A percentile compares a stretch with the other conserved stretches of the same genome.
Conservation (phyloP, 805 yeast genomes). For the Candida michaelii region DNA sequence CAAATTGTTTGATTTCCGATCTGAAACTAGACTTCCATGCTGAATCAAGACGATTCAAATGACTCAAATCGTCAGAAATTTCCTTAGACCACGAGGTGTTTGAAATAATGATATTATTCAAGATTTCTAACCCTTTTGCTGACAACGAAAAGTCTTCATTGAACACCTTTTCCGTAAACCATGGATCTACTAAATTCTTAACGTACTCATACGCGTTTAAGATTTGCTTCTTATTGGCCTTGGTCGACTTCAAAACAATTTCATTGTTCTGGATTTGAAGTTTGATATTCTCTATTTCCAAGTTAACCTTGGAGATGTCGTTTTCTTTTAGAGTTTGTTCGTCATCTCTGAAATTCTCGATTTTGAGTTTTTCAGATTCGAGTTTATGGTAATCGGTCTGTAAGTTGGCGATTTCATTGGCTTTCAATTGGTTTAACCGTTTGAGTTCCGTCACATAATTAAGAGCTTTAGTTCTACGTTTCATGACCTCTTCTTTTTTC, state of each 20-base stretch:
- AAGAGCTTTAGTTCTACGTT: constrained; percentile 30
- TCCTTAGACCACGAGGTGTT: constrained; percentile 35
- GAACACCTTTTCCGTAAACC: constrained; percentile 18
- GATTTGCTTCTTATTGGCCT: constrained; percentile 26
- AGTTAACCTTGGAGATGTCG: constrained; percentile 8
- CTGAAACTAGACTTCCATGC: constrained; percentile 33
- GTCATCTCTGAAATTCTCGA: constrained; percentile 4
- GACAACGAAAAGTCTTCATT: constrained; percentile 32
- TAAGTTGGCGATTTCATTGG: constrained; percentile 22
- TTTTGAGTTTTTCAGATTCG: constrained; percentile 2
- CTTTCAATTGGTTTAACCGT: constrained; percentile 23
- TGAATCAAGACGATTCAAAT: constrained; percentile 24
- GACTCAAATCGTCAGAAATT: constrained; percentile 26
- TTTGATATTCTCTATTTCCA: constrained; percentile 20
- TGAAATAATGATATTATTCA: constrained; percentile 21
- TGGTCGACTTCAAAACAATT: constrained; percentile 20
- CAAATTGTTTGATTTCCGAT: constrained; percentile 29
- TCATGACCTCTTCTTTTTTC: constrained; percentile 24
- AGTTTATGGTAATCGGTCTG: constrained; percentile 9
- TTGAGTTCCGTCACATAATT: constrained; percentile 22
- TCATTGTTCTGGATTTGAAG: constrained; percentile 26
- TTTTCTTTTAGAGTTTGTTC: constrained; percentile 1
- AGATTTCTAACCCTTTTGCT: constrained; percentile 24
- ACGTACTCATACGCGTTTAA: constrained; percentile 18
- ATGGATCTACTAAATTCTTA: constrained; percentile 6